A percentile compares a stretch with the other conserved stretches of the same genome.
phyloP scores from a whole-genome alignment of 176 grass and related monocot genomes.

The Oryza glumipatula region DNA sequence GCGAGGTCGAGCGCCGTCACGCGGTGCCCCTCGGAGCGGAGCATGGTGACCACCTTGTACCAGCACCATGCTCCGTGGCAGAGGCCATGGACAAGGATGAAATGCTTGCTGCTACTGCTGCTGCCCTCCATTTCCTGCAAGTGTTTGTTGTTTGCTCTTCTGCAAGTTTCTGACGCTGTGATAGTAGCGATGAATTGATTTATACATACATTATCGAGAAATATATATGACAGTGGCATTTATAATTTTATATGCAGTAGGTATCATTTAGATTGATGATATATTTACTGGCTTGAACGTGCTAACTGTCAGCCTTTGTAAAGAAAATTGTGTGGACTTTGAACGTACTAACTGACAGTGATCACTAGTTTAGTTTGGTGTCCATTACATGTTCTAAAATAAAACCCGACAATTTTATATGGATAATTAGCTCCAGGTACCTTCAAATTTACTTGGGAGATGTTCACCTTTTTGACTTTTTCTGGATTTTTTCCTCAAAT shows the following conservation, averaged over 20 bases:
- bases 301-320: neutral
- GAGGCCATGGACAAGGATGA: conserved; percentile 57
- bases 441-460: too few species aligned
- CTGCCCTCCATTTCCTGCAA: conserved; percentile 30
- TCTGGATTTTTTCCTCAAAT: too few species aligned
- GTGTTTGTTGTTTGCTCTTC: neutral
- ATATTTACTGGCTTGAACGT: neutral
- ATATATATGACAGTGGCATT: neutral
- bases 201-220: neutral
- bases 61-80: conserved; percentile 60
- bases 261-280: neutral
- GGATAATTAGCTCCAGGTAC: too few species aligned
- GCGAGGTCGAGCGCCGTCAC: conserved; percentile 59
- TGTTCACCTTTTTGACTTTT: too few species aligned
- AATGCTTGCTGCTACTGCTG: conserved; percentile 23
- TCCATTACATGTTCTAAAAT: too few species aligned
- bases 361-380: too few species aligned
- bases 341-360: too few species aligned
- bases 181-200: neutral
- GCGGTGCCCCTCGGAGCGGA: conserved; percentile 28
- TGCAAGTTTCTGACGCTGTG: too few species aligned
- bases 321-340: neutral
- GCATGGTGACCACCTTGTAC: conserved; percentile 41
- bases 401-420: too few species aligned
- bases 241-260: neutral